phyloP scores from a whole-genome alignment of 2,329 filamentous ascomycete genomes.

The Aspergillus sp. region DNA sequence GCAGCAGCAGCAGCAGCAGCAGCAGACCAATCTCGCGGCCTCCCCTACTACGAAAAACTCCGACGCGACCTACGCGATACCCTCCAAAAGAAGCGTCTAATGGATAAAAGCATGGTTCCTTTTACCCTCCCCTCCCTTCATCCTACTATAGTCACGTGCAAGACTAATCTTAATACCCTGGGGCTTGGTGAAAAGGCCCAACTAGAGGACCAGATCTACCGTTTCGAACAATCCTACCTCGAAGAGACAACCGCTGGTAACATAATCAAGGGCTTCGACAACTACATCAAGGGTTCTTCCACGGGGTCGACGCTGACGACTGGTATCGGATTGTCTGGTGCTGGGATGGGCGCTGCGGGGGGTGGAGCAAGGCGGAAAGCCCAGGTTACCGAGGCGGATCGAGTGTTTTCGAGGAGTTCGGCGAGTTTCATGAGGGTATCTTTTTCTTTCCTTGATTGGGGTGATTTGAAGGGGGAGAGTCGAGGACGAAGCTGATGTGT shows the following conservation, averaged over 20 bases:
- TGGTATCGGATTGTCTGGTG: slow-evolving; percentile 25
- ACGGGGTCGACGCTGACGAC: slow-evolving; percentile 39
- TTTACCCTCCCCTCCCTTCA: neutral
- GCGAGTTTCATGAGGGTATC: slow-evolving; percentile 42
- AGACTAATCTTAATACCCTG: slow-evolving; percentile 4
- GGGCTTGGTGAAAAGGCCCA: slow-evolving; percentile 36
- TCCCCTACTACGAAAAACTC: slow-evolving; percentile 67
- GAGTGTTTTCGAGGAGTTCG: slow-evolving; percentile 44
- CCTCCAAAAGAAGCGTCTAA: slow-evolving; percentile 56
- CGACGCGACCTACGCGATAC: slow-evolving; percentile 61
- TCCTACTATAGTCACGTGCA: neutral
- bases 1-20: slow-evolving; percentile 19
- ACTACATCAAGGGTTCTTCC: slow-evolving; percentile 84
- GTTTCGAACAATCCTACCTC: slow-evolving; percentile 79
- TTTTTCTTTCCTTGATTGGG: neutral
- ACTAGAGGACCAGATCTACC: slow-evolving; percentile 74
- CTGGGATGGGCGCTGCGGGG: slow-evolving; percentile 10
- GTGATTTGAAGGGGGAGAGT: too few relatives aligned
- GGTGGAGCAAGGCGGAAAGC: slow-evolving; percentile 36
- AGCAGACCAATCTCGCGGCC: slow-evolving; percentile 34
- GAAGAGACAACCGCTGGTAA: slow-evolving; percentile 84
- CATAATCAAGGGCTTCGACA: slow-evolving; percentile 96
- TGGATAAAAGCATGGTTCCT: slow-evolving; percentile 55
- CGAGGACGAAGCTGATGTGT: neutral
- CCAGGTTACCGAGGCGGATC: slow-evolving; percentile 39